Evolutionary conservation across 768 basidiomycete species (phyloP).

Genomic region (Calocybe cyanea): DNA sequence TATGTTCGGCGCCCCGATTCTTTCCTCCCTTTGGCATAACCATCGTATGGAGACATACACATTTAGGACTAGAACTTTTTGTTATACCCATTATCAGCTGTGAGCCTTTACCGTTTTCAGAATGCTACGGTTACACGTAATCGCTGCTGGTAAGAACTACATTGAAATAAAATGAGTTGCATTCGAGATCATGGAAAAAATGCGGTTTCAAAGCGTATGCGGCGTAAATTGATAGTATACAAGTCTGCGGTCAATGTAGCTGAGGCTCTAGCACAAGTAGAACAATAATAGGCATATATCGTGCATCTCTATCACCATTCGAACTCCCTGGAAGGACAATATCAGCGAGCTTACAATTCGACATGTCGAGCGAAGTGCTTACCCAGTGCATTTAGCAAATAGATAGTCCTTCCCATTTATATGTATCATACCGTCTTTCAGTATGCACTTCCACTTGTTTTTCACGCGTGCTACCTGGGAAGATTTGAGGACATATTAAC

Average conservation of each 20-base stretch:
- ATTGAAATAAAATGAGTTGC: background rate
- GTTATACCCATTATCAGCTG: too few species aligned
- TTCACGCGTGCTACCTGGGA: conserved; percentile 94
- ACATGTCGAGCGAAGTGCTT: conserved; percentile 22
- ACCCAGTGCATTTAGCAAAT: conserved; percentile 97
- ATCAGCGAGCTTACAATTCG: conserved; percentile 6
- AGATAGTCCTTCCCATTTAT: conserved; percentile 97
- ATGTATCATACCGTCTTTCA: conserved; percentile 97
- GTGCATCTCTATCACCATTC: conserved; percentile 30
- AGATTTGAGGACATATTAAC: conserved; percentile 1
- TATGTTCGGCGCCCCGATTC: background rate
- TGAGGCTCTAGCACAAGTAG: background rate
- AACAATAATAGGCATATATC: conserved; percentile 1
- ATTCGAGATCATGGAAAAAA: conserved; percentile 12
- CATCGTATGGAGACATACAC: too few species aligned
- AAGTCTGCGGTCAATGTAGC: background rate
- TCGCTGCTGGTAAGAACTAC: too few species aligned
- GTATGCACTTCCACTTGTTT: conserved; percentile 99
- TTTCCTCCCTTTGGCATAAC: too few species aligned
- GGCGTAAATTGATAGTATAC: conserved; percentile 15
- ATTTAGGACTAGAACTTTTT: too few species aligned
- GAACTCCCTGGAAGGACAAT: conserved; percentile 35
- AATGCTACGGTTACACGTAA: too few species aligned
- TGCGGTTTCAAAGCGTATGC: conserved; percentile 16
- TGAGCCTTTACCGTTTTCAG: too few species aligned